These are phyloP conservation scores for Stephania japonica DNA, from an alignment of 164 flowering plant species.

Conservation along the genomic window DNA sequence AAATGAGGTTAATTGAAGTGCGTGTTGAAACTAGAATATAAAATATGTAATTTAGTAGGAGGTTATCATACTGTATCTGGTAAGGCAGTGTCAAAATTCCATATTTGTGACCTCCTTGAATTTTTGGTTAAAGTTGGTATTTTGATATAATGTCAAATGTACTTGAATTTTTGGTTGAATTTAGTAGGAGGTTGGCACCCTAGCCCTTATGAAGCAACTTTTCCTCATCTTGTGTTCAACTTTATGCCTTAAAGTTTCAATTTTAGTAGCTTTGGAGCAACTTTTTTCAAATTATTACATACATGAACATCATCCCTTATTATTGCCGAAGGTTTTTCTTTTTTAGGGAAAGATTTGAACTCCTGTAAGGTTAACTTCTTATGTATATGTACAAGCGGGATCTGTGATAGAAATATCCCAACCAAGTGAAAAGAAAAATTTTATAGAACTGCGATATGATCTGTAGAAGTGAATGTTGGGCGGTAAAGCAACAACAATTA, in stretches of 20 bases:
- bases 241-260: background rate
- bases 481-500: too few relatives aligned
- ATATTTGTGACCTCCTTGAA: background rate
- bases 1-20: too few relatives aligned
- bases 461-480: too few relatives aligned
- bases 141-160: background rate
- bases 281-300: background rate
- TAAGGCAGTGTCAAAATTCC: background rate
- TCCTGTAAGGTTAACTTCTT: background rate
- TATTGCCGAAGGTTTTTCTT: background rate
- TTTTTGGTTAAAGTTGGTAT: background rate
- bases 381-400: conserved; percentile 31
- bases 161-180: too few relatives aligned
- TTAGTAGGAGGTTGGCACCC: background rate
- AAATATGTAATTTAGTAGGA: too few relatives aligned
- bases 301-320: background rate
- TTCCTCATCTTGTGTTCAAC: background rate
- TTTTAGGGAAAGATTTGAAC: background rate
- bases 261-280: background rate
- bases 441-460: too few relatives aligned
- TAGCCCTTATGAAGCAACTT: background rate
- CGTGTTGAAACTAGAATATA: too few relatives aligned
- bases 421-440: too few relatives aligned
- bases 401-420: too few relatives aligned
- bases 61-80: background rate